A percentile compares a stretch with the other conserved stretches of the same genome.
phyloP scores from a whole-genome alignment of 257 asterid genomes.

The Fraxinus pennsylvanica region DNA sequence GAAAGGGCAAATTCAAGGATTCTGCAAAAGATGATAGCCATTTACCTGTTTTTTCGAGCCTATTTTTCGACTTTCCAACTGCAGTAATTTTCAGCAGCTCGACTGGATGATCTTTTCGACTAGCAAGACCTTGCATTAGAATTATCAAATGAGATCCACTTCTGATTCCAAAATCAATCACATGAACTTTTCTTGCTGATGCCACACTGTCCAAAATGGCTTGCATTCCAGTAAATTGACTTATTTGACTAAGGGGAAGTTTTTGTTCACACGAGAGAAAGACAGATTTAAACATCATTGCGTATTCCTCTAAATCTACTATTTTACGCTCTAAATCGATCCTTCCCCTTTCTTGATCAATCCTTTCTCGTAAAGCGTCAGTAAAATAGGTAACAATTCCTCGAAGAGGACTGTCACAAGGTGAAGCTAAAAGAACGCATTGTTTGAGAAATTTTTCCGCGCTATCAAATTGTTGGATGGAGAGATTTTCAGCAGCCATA shows the following conservation, averaged over 20 bases:
- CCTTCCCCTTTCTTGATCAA: conserved; percentile 23
- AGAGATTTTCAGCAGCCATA: conserved; percentile 31
- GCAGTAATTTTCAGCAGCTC: conserved; percentile 47
- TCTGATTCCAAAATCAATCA: conserved; percentile 37
- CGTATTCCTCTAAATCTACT: conserved; percentile 24
- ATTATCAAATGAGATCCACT: conserved; percentile 43
- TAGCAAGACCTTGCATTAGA: conserved; percentile 42
- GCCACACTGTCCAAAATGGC: conserved; percentile 28
- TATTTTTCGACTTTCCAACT: conserved; percentile 30
- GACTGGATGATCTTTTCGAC: conserved; percentile 17
- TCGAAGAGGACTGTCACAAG: conserved; percentile 29
- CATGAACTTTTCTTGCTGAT: conserved; percentile 23
- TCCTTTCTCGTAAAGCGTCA: conserved; percentile 39
- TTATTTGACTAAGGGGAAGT: conserved; percentile 36
- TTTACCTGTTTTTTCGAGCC: conserved; percentile 37
- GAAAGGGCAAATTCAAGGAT: too few relatives aligned
- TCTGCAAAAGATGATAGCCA: conserved; percentile 32
- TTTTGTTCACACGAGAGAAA: conserved; percentile 23
- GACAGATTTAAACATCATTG: conserved; percentile 5
- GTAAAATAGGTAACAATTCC: conserved; percentile 29
- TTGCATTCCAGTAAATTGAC: conserved; percentile 43
- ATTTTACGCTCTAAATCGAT: conserved; percentile 14
- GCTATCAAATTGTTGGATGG: conserved; percentile 27
- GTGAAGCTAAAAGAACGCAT: conserved; percentile 26
- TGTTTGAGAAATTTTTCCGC: conserved; percentile 31